Conservation (phyloP, 2,329 filamentous ascomycete genomes). For the Beauveria scarabaeidicola region DNA sequence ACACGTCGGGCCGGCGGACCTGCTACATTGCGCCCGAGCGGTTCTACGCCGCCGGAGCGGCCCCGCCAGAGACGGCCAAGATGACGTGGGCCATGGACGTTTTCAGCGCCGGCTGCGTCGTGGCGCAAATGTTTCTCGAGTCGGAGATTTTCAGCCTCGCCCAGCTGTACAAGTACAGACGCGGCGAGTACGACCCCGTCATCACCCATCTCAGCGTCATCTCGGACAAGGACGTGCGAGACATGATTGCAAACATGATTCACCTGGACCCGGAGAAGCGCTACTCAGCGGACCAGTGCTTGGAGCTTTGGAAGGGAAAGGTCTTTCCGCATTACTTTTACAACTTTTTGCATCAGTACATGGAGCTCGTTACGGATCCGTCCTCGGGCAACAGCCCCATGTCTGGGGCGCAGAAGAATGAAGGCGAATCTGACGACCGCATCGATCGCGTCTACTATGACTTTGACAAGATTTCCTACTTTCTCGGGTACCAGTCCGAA, state of each 20-base stretch:
- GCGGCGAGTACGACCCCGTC: constrained; percentile 83
- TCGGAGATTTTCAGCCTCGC: constrained; percentile 95
- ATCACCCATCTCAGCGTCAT: constrained; percentile 77
- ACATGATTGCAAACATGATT: constrained; percentile 93
- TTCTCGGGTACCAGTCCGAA: constrained; percentile 63
- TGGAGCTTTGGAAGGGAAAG: constrained; percentile 85
- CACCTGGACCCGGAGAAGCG: constrained; percentile 85
- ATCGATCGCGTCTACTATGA: constrained; percentile 91
- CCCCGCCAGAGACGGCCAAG: constrained; percentile 50
- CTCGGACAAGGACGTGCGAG: constrained; percentile 75
- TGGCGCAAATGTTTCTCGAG: constrained; percentile 92
- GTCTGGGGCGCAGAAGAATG: constrained; percentile 57
- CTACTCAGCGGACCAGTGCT: constrained; percentile 87
- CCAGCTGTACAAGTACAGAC: constrained; percentile 89
- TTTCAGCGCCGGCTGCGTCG: constrained; percentile 93
- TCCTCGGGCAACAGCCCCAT: constrained; percentile 68
- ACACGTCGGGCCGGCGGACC: constrained; percentile 80
- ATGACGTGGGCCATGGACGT: constrained; percentile 95
- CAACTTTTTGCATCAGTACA: constrained; percentile 94
- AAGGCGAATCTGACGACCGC: constrained; percentile 83
- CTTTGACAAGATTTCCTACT: constrained; percentile 96
- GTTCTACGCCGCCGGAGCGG: constrained; percentile 65
- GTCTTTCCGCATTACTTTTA: constrained; percentile 97
- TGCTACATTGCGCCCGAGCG: constrained; percentile 94
- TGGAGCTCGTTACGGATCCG: constrained; percentile 89